These are phyloP conservation scores for Monosporascus ibericus DNA, from an alignment of 2,329 filamentous ascomycete species.

Conservation along the genomic window DNA sequence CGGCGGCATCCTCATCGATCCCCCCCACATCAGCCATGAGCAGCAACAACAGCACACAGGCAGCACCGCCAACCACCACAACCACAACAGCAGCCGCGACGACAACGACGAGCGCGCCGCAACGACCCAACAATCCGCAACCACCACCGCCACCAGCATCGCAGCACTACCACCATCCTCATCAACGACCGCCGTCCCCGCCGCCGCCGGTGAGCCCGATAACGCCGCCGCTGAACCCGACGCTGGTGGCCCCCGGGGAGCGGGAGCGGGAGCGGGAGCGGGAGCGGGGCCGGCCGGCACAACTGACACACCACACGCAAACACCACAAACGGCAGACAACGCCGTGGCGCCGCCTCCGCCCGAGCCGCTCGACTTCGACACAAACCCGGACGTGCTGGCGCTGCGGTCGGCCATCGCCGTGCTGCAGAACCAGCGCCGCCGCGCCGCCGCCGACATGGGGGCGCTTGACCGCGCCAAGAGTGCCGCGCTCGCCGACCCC, in stretches of 20 bases:
- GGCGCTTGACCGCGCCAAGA: constrained; percentile 62
- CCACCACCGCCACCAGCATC: constrained; percentile 2
- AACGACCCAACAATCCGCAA: background rate
- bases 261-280: too few relatives aligned
- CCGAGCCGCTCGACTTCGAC: constrained; percentile 50
- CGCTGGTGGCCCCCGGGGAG: constrained; percentile 17
- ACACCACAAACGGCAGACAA: constrained; percentile 2
- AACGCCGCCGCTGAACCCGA: constrained; percentile 41
- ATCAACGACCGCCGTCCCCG: constrained; percentile 32
- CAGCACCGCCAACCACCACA: background rate
- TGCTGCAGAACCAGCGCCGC: constrained; percentile 79
- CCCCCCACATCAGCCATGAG: background rate
- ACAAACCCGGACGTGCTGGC: constrained; percentile 82
- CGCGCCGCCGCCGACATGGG: constrained; percentile 72
- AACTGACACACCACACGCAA: constrained; percentile 19
- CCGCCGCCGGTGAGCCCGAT: constrained; percentile 50
- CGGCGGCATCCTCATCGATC: constrained; percentile 2
- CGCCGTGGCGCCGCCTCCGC: constrained; percentile 34
- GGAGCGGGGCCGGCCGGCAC: too few relatives aligned
- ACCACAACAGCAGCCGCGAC: background rate
- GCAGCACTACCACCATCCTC: constrained; percentile 1
- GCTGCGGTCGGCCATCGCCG: constrained; percentile 74
- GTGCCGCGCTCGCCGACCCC: constrained; percentile 64
- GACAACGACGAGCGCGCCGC: background rate
- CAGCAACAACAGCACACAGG: background rate